Evolutionary conservation across 306 rosid species (phyloP), one percentile per base, ranked within the genome.

Genomic region (Carpinus fangiana): DNA sequence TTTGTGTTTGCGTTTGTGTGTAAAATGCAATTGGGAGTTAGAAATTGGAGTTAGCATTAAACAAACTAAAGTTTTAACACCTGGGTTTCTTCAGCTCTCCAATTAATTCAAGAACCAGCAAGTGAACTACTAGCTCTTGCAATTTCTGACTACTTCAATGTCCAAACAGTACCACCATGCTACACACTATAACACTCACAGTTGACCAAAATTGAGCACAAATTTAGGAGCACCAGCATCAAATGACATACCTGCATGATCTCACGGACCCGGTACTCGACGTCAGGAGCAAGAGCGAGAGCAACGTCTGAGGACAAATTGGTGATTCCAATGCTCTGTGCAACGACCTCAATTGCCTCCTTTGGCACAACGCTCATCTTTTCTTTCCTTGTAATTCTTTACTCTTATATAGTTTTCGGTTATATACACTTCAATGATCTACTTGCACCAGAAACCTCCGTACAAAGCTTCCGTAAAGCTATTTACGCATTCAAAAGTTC

Each of bases 321-420:
- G 72, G 95, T 61, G 75, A 91, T 87, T 53, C 95, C 98, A 73
- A 94, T 83, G 89, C 88, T 92, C 89, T 92, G 90, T 48, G 98
- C 97, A 68, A 94, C 83, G 14, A 94, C 91, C 85, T 94, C 98
- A 73, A 92, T 90, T n/a, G 98, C 84, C 81, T 94, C 98, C 81
- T 90, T 94, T 18, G 92, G 89, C 48, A 94, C 90, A 65, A 60
- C 8, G 77, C 97, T 94, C 95, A 90, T 94, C 56, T 78, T 75
- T 76, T 52, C 70, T 72, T 59, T 26, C 50, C n/a, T 23, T 17
- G 48, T 65, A 17, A 1, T 9, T 66, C 47, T 18, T 2, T 47
- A 47, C 12, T 47, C 51, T 6, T 9, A 23, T 13, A 59, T 13
- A 8, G 5, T 5, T 7, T 41, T 54, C 59, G 20, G 17, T 18